phyloP scores from a whole-genome alignment of 768 basidiomycete genomes.

The Mrakia gelida region DNA sequence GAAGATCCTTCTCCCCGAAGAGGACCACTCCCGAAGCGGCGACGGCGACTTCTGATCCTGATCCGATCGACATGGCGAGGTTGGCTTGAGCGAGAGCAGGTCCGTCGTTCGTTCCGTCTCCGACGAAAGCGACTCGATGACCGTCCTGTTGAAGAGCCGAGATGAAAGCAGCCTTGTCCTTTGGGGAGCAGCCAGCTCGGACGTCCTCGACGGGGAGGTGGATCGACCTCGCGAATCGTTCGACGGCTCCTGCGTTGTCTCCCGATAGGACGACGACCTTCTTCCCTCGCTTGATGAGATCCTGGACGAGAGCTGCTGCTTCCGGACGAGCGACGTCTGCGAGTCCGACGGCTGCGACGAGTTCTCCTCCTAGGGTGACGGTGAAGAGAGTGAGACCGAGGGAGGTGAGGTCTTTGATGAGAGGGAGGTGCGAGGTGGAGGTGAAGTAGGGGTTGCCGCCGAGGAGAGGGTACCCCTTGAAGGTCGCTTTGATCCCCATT shows the following conservation, averaged over 20 bases:
- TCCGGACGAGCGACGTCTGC: constrained; percentile 26
- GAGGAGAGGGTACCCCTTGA: constrained; percentile 10
- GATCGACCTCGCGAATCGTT: background rate
- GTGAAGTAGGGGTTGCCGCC: constrained; percentile 49
- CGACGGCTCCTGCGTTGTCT: constrained; percentile 10
- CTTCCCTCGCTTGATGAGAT: constrained; percentile 13
- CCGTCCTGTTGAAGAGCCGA: background rate
- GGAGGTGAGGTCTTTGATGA: constrained; percentile 34
- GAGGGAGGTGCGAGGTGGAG: constrained; percentile 38
- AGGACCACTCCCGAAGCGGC: constrained; percentile 12
- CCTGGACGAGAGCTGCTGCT: background rate
- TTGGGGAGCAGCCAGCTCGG: background rate
- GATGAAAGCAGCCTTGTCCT: constrained; percentile 14
- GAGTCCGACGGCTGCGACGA: constrained; percentile 30
- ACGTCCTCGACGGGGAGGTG: background rate
- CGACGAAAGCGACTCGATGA: constrained; percentile 17
- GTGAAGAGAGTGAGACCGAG: constrained; percentile 28
- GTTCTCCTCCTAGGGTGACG: constrained; percentile 21
- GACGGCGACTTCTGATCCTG: constrained; percentile 14
- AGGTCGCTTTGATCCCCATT: constrained; percentile 24
- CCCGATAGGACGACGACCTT: constrained; percentile 13
- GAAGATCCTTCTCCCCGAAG: background rate
- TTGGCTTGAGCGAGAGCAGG: constrained; percentile 28
- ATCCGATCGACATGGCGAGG: constrained; percentile 11
- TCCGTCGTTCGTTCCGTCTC: constrained; percentile 32